phyloP scores from a whole-genome alignment of 768 basidiomycete species.

The Lactarius tabidus region DNA sequence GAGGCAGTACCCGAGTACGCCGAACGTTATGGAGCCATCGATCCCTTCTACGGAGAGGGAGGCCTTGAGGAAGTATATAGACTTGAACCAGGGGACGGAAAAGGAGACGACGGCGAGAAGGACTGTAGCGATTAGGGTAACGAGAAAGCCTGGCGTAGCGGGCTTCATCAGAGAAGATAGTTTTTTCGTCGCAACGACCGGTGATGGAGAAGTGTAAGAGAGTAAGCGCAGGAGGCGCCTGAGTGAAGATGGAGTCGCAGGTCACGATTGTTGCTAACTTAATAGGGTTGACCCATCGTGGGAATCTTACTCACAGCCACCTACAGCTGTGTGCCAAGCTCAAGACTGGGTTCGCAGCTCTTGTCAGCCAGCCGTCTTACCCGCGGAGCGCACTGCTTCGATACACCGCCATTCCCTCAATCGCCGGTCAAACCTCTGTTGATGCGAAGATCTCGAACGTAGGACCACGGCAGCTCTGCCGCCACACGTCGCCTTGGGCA shows the following conservation, averaged over 20 bases:
- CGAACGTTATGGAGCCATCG: constrained; percentile 72
- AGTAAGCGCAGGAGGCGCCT: background rate
- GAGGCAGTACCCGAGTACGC: constrained; percentile 86
- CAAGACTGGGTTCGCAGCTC: too few species aligned
- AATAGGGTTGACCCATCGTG: background rate
- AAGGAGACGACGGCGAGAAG: constrained; percentile 86
- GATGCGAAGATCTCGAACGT: constrained; percentile 41
- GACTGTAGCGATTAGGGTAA: constrained; percentile 73
- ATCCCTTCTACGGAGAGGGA: constrained; percentile 44
- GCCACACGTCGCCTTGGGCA: constrained; percentile 52
- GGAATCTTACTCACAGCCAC: background rate
- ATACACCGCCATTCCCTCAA: constrained; percentile 40
- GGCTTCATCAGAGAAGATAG: constrained; percentile 50
- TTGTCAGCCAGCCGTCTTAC: background rate
- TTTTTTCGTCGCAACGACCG: background rate
- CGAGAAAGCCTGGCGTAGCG: constrained; percentile 85
- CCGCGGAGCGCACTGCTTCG: constrained; percentile 39
- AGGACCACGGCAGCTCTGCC: constrained; percentile 38
- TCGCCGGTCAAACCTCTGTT: constrained; percentile 41
- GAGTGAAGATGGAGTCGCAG: background rate
- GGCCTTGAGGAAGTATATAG: constrained; percentile 85
- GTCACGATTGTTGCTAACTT: background rate
- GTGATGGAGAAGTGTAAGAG: background rate
- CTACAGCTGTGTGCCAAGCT: too few species aligned
- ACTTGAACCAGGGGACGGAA: constrained; percentile 86